Evolutionary conservation across 495 filamentous ascomycete species (phyloP).

Genomic region (Neurospora sp.): DNA sequence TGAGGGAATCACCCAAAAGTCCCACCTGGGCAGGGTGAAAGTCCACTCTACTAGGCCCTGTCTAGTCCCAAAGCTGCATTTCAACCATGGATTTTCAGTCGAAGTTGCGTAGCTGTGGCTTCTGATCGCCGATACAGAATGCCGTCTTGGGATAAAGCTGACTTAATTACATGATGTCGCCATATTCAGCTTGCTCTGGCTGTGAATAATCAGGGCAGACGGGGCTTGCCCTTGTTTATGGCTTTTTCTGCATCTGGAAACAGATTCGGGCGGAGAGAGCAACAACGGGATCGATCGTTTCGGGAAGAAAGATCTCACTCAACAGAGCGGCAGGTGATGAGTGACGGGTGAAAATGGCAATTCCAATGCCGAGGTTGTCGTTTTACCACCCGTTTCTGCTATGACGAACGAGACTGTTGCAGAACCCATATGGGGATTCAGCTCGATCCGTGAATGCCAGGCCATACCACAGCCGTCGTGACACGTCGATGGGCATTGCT

Average conservation of each 20-base stretch:
- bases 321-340: neutral
- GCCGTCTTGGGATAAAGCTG: neutral
- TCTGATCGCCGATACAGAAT: neutral
- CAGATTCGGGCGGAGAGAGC: neutral
- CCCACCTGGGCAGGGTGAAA: neutral
- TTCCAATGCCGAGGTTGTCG: neutral
- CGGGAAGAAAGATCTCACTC: neutral
- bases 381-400: neutral
- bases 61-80: neutral
- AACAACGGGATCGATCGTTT: neutral
- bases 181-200: neutral
- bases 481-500: neutral
- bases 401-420: neutral
- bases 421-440: neutral
- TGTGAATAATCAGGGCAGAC: neutral
- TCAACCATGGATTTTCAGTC: neutral
- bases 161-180: neutral
- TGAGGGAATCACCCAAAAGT: neutral
- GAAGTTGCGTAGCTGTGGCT: neutral
- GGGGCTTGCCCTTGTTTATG: neutral
- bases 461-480: neutral
- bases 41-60: neutral
- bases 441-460: neutral
- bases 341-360: neutral
- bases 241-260: neutral